phyloP scores from a whole-genome alignment of 306 rosid genomes.

The Fragaria iinumae region DNA sequence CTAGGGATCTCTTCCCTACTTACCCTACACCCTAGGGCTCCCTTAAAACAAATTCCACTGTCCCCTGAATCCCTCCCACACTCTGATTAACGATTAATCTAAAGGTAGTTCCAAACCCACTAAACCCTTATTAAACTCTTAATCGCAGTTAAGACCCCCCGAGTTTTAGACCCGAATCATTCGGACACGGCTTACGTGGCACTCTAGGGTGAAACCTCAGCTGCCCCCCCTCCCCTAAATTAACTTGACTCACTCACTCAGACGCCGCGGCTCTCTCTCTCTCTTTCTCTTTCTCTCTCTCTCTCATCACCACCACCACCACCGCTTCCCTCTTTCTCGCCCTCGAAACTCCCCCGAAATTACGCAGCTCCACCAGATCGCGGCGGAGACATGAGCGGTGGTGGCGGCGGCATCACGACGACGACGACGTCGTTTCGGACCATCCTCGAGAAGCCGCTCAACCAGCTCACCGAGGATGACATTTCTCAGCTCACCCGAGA shows the following conservation, averaged over 20 bases:
- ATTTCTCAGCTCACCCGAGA: conserved; percentile 99
- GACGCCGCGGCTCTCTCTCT: conserved; percentile 17
- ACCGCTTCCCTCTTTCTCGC: background rate
- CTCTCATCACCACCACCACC: background rate
- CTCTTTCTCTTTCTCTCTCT: background rate
- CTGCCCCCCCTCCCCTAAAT: conserved; percentile 35
- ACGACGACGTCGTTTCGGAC: conserved; percentile 60
- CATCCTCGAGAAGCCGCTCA: conserved; percentile 87
- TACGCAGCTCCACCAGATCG: conserved; percentile 22
- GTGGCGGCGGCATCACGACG: background rate
- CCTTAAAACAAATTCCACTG: background rate
- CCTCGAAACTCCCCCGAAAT: conserved; percentile 18
- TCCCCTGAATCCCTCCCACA: conserved; percentile 10
- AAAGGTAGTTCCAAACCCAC: background rate
- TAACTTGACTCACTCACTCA: background rate
- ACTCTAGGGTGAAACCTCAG: conserved; percentile 83
- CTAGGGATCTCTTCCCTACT: background rate
- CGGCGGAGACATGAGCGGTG: conserved; percentile 57
- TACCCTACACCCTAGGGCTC: too few relatives aligned
- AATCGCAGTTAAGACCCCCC: background rate
- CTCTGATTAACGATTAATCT: background rate
- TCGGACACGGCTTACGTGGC: conserved; percentile 72
- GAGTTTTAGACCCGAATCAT: conserved; percentile 45
- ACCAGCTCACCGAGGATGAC: conserved; percentile 95
- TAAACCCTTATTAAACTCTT: background rate